Percentiles rank a stretch among this genome's conserved stretches.
Evolutionary conservation across 257 asterid genomes (phyloP).

Genomic region (Scutellaria galericulata): DNA sequence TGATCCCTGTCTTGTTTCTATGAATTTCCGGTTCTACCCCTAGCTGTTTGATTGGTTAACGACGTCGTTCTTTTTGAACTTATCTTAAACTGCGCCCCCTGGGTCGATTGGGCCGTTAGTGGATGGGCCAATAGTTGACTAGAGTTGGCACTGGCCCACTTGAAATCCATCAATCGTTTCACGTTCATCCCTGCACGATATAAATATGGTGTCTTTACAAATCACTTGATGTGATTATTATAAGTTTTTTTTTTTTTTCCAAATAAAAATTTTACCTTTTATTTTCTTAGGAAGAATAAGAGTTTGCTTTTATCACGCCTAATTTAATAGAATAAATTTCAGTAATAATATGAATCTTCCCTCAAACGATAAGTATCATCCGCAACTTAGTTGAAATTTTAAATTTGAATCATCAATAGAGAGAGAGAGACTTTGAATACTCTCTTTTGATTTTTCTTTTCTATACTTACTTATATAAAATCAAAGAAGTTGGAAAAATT

Average conservation of each 20-base stretch:
- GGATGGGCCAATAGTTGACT: slow-evolving; percentile 21
- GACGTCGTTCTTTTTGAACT: slow-evolving; percentile 8
- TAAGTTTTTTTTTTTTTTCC: background rate
- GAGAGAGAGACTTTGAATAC: no score
- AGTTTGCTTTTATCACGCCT: background rate
- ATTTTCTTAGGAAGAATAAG: background rate
- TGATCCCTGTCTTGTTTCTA: slow-evolving; percentile 14
- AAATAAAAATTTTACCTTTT: background rate
- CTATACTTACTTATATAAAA: no score
- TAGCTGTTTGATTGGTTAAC: background rate
- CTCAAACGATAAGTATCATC: no score
- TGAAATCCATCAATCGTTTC: background rate
- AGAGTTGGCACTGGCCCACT: slow-evolving; percentile 26
- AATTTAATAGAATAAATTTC: background rate
- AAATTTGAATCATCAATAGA: no score
- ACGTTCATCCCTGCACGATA: slow-evolving; percentile 24
- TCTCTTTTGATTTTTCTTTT: no score
- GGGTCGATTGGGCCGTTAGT: slow-evolving; percentile 9
- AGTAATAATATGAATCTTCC: no score
- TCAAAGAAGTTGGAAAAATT: no score
- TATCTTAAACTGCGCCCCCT: background rate
- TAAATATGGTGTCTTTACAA: background rate
- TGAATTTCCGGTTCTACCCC: slow-evolving; percentile 35
- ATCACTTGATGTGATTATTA: background rate
- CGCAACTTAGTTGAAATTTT: no score